Evolutionary conservation across 2,329 filamentous ascomycete species (phyloP), one percentile per base, ranked within the genome.

Genomic region (Teratosphaeriaceae sp.): DNA sequence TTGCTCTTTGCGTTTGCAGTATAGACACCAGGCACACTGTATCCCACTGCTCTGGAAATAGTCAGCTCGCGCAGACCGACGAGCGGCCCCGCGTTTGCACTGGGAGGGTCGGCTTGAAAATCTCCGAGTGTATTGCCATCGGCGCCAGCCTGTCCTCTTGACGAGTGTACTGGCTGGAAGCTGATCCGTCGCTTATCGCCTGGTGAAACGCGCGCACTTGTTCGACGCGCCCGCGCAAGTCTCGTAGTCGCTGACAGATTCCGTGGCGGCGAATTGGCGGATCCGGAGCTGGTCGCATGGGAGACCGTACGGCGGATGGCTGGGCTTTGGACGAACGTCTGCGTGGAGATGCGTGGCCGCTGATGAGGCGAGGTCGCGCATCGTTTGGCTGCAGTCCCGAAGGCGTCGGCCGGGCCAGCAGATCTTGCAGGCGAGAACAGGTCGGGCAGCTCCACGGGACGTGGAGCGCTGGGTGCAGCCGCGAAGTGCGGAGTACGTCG

Each of bases 371-470:
- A 52, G 36, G 47, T 56, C 15, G 38, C 34, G 5, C 45, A 33
- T 20, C 37, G 47, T 22, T 47, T 36, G 5, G 36, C n/a, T n/a
- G 34, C 36, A 38, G 43, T 42, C 8, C 35, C 18, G 19, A 38
- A 40, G 29, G 43, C 29, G 7, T 35, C 34, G 27, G 20, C 26
- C 15, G 37, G 43, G n/a, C 44, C 36, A n/a, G 44, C 23, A 2
- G 45, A 42, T 42, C 62, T 64, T 2, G 59, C 48, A 2, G 63
- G 59, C 0, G 64, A 64, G 48, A 67, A 65, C 6, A 67, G 50
- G 44, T 65, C 63, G 29, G 61, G 45, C 22, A 60, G 60, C 20
- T 57, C 11, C 40, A 23, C 40, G 27, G 29, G 2, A 22, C 29
- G 18, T 22, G 24, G 13, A 16, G 21, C 20, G 39, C 37, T 48